Conservation (phyloP, 2,329 filamentous ascomycete species). For the Ophiostoma triangulosporum region DNA sequence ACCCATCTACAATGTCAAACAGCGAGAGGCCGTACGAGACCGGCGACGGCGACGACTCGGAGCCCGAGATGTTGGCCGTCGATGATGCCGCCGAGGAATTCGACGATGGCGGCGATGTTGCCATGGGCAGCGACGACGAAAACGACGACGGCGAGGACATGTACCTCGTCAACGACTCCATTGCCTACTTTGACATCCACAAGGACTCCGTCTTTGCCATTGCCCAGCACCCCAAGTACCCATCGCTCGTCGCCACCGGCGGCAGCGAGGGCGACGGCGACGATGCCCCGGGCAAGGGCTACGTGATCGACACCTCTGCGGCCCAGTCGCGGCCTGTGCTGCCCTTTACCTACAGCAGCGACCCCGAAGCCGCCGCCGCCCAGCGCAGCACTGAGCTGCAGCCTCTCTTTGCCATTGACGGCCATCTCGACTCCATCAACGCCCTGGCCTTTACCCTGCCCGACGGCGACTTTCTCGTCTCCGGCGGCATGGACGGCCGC, state of each 20-base stretch:
- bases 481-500: constrained; percentile 75
- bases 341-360: constrained; percentile 60
- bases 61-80: constrained; percentile 59
- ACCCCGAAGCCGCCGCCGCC: constrained; percentile 37
- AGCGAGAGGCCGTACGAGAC: constrained; percentile 23
- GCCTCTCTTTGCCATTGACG: constrained; percentile 63
- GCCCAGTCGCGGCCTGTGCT: constrained; percentile 53
- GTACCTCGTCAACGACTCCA: constrained; percentile 76
- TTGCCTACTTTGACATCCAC: constrained; percentile 82
- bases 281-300: constrained; percentile 61
- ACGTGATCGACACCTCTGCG: constrained; percentile 65
- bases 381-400: constrained; percentile 41
- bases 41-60: constrained; percentile 34
- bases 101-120: constrained; percentile 39
- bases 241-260: constrained; percentile 72
- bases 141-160: constrained; percentile 42
- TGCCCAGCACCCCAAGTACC: constrained; percentile 73
- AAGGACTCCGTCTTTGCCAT: constrained; percentile 90
- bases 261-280: constrained; percentile 51
- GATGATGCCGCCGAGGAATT: constrained; percentile 72
- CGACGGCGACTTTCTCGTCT: constrained; percentile 70
- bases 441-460: constrained; percentile 74
- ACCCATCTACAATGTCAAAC: background rate
- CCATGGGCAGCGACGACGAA: constrained; percentile 18
- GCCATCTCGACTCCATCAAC: constrained; percentile 85